Conservation (phyloP, 176 grass and related monocot genomes). For the sorghum (Sorghum bicolor) region Sorghum_bicolor_NCBIv3 NC_012870.2:22228501-22229000, state of each 20-base stretch:
- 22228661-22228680: neutral
- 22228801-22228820: neutral
- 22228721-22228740: neutral
- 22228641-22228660: neutral
- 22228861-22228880: neutral
- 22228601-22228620: neutral
- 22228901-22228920: neutral
- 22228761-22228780: neutral
- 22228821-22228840: neutral
- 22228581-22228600: conserved; percentile 1
- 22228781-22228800: neutral
- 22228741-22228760: neutral
- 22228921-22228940: neutral
- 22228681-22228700: neutral
- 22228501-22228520: conserved; percentile 88
- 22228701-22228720: neutral
- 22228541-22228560: neutral
- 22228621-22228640: neutral
- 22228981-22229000: neutral
- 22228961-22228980: neutral
- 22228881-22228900: neutral
- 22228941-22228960: neutral
- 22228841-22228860: neutral
- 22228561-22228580: neutral
- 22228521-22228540: conserved; percentile 53